Percentiles rank a stretch among this genome's conserved stretches.
Conservation (phyloP, 208 protist genomes). For the Herpetomonas tarakana region DNA sequence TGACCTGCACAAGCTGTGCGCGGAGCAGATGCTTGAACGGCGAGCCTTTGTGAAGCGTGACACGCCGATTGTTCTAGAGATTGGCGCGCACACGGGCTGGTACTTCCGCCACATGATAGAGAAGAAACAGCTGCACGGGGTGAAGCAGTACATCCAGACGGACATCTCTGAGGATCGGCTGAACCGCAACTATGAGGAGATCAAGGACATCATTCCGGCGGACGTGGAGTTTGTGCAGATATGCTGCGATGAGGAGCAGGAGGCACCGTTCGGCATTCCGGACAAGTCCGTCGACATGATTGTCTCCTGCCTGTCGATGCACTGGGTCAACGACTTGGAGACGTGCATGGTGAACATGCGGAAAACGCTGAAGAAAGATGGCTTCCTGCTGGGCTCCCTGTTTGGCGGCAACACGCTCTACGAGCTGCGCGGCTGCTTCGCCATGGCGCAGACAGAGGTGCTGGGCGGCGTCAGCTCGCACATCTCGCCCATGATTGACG, state of each 20-base stretch:
- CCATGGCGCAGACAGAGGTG: constrained; percentile 83
- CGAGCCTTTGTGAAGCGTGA: constrained; percentile 82
- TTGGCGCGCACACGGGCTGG: constrained; percentile 85
- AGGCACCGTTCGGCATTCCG: constrained; percentile 69
- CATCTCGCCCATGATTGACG: constrained; percentile 90
- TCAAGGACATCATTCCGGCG: constrained; percentile 71
- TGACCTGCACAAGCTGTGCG: constrained; percentile 78
- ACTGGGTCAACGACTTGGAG: constrained; percentile 92
- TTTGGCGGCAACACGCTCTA: constrained; percentile 92
- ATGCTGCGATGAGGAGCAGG: constrained; percentile 83
- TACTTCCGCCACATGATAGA: constrained; percentile 87
- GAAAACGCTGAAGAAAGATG: constrained; percentile 83
- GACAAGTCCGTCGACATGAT: constrained; percentile 88
- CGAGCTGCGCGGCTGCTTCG: constrained; percentile 86
- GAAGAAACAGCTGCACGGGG: constrained; percentile 67
- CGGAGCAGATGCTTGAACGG: constrained; percentile 83
- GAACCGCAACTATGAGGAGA: constrained; percentile 83
- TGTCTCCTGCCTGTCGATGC: constrained; percentile 85
- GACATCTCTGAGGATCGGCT: constrained; percentile 84
- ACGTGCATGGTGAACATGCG: constrained; percentile 76
- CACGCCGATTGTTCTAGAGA: constrained; percentile 78
- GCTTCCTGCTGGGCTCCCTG: constrained; percentile 81
- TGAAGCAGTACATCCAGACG: constrained; percentile 92
- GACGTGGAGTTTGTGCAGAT: constrained; percentile 89
- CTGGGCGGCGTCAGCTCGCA: constrained; percentile 85